phyloP scores from a whole-genome alignment of 2,329 filamentous ascomycete genomes.

The Aspergillus felis region DNA sequence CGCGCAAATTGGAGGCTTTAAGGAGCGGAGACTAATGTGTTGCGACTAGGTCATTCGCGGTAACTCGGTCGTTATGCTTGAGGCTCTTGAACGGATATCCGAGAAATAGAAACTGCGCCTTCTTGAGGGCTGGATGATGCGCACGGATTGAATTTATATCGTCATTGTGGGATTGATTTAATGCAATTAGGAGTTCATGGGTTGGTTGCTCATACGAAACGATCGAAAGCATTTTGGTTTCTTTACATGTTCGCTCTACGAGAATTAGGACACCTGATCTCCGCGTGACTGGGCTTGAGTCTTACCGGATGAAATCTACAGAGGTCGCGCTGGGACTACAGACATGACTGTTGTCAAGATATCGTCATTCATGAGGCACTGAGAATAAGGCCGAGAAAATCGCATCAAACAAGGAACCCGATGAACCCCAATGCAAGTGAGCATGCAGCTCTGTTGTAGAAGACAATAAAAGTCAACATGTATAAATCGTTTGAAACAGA shows the following conservation, averaged over 20 bases:
- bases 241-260: slow-evolving; percentile 12
- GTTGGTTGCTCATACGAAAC: slow-evolving; percentile 32
- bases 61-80: slow-evolving; percentile 98
- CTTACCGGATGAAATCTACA: not conserved
- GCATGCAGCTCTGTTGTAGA: not conserved
- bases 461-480: slow-evolving; percentile 12
- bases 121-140: slow-evolving; percentile 4
- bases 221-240: slow-evolving; percentile 26
- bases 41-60: slow-evolving; percentile 76
- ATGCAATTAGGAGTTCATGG: slow-evolving; percentile 36
- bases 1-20: not conserved
- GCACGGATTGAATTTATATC: slow-evolving; percentile 20
- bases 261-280: slow-evolving; percentile 5
- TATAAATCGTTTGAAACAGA: slow-evolving; percentile 14
- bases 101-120: slow-evolving; percentile 32
- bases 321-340: not conserved
- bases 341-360: not conserved
- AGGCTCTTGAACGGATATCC: slow-evolving; percentile 49
- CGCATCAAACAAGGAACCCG: slow-evolving; percentile 2
- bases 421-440: slow-evolving; percentile 3
- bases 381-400: slow-evolving; percentile 4
- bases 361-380: slow-evolving; percentile 8
- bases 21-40: slow-evolving; percentile 6
- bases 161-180: slow-evolving; percentile 21
- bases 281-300: not conserved